Base-by-base conservation (phyloP, 2,329 filamentous ascomycete genomes). In the Leptographium lundbergii region DNA sequence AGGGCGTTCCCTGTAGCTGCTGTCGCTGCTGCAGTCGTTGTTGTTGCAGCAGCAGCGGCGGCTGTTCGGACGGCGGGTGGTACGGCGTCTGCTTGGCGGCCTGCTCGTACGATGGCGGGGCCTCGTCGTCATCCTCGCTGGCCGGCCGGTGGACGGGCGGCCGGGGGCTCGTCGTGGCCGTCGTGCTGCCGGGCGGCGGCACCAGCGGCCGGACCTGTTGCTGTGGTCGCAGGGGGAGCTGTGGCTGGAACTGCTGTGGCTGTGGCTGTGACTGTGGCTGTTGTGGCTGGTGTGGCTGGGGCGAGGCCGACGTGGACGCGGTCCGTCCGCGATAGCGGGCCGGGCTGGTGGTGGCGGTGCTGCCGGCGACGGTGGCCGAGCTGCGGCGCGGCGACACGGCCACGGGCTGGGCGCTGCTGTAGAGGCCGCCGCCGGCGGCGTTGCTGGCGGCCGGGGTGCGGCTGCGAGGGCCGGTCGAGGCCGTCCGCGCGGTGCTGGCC, bases 51-150 rank as follows among this genome's bases (percentile, higher is more conserved):
- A 11, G 19, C 17, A 11, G 6, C 54, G 19, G 19, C 45, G 2
- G 29, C 56, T 81, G 76, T 22, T 78, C 79, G 4, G 72, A 66
- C 0, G 79, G 78, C 25, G 80, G 81, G 11, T 75, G 70, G 61
- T 81, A 83, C 3, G 77, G 74, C 10, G 72, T 69, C 57, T 77
- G 73, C 59, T 77, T 75, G 22, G 79, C 74, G 4, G 80, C 79
- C 67, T 82, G 78, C 67, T 82, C 80, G 64, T 83, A 83, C 13
- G 78, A 77, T 1, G 80, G 80, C 50, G 80, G 80, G 6, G 79
- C 78, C 34, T 80, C 79, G 2, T 69, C 67, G 6, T 72, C 71
- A 5, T 76, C 75, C 0, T 69, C 65, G 3, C 69, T 75, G 0
- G 70, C 65, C 2, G 70, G 64, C 1, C 75, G 67, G 24, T 68